Percentiles rank a stretch among this genome's conserved stretches.
phyloP scores from a whole-genome alignment of 768 basidiomycete genomes.

The Solioccasus polychromus region DNA sequence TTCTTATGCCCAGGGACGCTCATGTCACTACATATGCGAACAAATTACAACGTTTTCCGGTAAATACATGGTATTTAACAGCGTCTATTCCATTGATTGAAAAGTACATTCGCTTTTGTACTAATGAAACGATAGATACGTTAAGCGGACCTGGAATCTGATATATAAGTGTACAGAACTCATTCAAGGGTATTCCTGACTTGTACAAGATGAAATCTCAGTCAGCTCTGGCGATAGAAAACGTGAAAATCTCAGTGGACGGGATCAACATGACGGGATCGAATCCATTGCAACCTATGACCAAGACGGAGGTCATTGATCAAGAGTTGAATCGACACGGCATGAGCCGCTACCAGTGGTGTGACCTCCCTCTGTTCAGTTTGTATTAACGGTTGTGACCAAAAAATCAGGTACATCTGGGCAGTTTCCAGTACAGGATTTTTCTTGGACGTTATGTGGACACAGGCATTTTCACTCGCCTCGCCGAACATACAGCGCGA shows the following conservation, averaged over 20 bases:
- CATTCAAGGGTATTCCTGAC: too few species aligned
- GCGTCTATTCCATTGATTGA: too few species aligned
- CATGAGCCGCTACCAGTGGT: constrained; percentile 19
- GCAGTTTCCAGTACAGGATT: constrained; percentile 10
- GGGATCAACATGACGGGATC: neutral
- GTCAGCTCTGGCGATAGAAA: neutral
- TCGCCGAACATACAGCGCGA: constrained; percentile 10
- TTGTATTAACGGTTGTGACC: neutral
- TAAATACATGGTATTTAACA: too few species aligned
- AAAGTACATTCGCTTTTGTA: too few species aligned
- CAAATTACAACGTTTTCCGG: too few species aligned
- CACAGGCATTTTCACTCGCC: neutral
- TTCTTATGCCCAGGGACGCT: too few species aligned
- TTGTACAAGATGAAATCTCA: too few species aligned
- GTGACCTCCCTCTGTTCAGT: neutral
- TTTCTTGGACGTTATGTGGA: constrained; percentile 13
- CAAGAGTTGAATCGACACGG: constrained; percentile 11
- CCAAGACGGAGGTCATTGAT: constrained; percentile 12
- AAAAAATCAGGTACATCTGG: constrained; percentile 13
- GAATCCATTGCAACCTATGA: neutral
- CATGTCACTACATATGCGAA: too few species aligned
- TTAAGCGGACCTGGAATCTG: too few species aligned
- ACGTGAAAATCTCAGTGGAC: neutral
- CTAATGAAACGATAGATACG: too few species aligned
- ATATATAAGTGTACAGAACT: too few species aligned